Percentiles rank a stretch among this genome's conserved stretches.
phyloP scores from a whole-genome alignment of 331 rosid species.

The Rosa hybrid region DNA sequence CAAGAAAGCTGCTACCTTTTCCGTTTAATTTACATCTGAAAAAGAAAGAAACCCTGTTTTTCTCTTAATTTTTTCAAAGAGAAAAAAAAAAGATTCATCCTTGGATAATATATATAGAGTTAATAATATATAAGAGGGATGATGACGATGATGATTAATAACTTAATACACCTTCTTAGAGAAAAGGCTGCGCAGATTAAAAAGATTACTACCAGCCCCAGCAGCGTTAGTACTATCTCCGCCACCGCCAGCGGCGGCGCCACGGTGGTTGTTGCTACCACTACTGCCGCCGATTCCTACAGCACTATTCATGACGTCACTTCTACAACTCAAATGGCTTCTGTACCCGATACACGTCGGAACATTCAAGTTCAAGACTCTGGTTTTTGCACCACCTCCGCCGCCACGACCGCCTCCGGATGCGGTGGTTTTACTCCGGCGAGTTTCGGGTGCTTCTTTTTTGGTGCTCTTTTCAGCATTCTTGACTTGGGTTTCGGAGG shows the following conservation, averaged over 20 bases:
- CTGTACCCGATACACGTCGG: constrained; percentile 83
- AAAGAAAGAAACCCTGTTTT: not conserved
- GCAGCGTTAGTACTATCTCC: constrained; percentile 24
- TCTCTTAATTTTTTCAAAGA: not conserved
- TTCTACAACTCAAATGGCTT: constrained; percentile 65
- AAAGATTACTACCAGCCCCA: constrained; percentile 57
- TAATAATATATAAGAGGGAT: not conserved
- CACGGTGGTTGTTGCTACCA: constrained; percentile 5
- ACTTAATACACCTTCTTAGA: constrained; percentile 61
- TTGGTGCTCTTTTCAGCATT: constrained; percentile 38
- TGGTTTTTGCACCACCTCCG: constrained; percentile 31
- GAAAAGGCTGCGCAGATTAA: constrained; percentile 81
- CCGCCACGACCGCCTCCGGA: not conserved
- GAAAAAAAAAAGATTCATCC: not conserved
- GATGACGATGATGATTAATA: constrained; percentile 32
- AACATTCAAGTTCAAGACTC: constrained; percentile 80
- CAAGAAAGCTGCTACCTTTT: not conserved
- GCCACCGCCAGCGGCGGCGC: constrained; percentile 16
- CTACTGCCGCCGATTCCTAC: constrained; percentile 12
- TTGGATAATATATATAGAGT: not conserved
- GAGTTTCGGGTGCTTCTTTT: constrained; percentile 38
- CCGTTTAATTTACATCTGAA: constrained; percentile 11
- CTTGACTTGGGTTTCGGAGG: constrained; percentile 27
- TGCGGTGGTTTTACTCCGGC: constrained; percentile 41
- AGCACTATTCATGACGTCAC: constrained; percentile 49